A percentile compares a stretch with the other conserved stretches of the same genome.
Evolutionary conservation across 805 yeast species (phyloP).

Genomic region (Maudiozyma serrabonitensis): DNA sequence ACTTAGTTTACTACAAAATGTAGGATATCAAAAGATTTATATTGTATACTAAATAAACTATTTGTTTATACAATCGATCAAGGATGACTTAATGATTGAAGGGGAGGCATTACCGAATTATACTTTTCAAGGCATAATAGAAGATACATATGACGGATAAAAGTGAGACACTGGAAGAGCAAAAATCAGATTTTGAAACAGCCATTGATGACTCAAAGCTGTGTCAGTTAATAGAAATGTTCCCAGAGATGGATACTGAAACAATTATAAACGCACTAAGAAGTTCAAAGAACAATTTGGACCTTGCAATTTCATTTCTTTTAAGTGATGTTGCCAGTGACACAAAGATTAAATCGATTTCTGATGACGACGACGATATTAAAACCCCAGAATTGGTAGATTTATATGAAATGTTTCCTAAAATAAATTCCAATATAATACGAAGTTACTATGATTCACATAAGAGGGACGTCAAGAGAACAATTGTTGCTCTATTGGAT

Average conservation of each 20-base stretch:
- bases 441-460: conserved; percentile 24
- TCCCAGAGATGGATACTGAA: conserved; percentile 13
- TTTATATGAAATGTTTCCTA: conserved; percentile 36
- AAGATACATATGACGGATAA: background rate
- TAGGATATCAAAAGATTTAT: no score
- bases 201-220: background rate
- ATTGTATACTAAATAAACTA: no score
- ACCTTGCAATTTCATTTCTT: conserved; percentile 18
- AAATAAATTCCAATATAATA: conserved; percentile 26
- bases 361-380: background rate
- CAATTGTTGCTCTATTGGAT: conserved; percentile 13
- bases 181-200: background rate
- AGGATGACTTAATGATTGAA: background rate
- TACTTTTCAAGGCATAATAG: background rate
- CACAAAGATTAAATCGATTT: background rate
- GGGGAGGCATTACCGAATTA: background rate
- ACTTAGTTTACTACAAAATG: no score
- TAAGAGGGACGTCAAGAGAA: conserved; percentile 25
- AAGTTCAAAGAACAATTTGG: conserved; percentile 14
- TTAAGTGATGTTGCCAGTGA: conserved; percentile 11
- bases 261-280: conserved; percentile 11
- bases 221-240: conserved; percentile 10
- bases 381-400: background rate
- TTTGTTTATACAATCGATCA: no score
- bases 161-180: background rate